A percentile compares a stretch with the other conserved stretches of the same genome.
phyloP scores from a whole-genome alignment of 345 rosid species.

The Acer saccharum region DNA sequence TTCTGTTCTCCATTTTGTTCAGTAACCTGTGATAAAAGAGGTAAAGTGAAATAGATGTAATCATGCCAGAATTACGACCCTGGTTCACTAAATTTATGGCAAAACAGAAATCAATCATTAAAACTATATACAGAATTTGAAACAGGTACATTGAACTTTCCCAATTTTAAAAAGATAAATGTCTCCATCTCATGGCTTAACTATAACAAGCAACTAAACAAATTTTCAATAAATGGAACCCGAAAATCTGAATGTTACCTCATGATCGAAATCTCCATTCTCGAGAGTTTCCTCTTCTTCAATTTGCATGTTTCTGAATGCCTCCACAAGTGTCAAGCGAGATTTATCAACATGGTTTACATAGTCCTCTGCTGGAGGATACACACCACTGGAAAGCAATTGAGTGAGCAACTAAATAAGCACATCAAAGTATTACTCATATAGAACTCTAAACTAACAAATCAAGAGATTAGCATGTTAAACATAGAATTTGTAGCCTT shows the following conservation, averaged over 20 bases:
- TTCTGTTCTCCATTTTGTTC: slow-evolving; percentile 59
- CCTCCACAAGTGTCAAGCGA: slow-evolving; percentile 74
- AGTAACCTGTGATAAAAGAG: slow-evolving; percentile 33
- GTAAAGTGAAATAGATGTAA: slow-evolving; percentile 9
- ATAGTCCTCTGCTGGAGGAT: slow-evolving; percentile 67
- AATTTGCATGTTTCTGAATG: slow-evolving; percentile 81
- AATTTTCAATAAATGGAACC: not conserved
- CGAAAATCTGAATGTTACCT: slow-evolving; percentile 42
- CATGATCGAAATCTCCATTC: slow-evolving; percentile 75
- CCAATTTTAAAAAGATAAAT: not conserved
- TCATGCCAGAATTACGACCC: not conserved
- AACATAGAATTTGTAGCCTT: not conserved
- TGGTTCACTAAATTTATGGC: not conserved
- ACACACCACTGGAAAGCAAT: slow-evolving; percentile 57
- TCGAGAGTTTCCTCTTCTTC: slow-evolving; percentile 81
- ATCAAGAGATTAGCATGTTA: not conserved
- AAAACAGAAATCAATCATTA: not conserved
- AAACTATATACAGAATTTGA: not conserved
- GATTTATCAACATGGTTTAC: slow-evolving; percentile 68
- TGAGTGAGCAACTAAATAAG: not conserved
- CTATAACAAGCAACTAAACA: not conserved
- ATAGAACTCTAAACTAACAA: slow-evolving; percentile 2
- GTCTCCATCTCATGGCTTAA: not conserved
- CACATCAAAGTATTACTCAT: not conserved
- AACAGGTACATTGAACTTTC: not conserved